phyloP scores from a whole-genome alignment of 2,329 filamentous ascomycete species.

The Anthostomella pinea region DNA sequence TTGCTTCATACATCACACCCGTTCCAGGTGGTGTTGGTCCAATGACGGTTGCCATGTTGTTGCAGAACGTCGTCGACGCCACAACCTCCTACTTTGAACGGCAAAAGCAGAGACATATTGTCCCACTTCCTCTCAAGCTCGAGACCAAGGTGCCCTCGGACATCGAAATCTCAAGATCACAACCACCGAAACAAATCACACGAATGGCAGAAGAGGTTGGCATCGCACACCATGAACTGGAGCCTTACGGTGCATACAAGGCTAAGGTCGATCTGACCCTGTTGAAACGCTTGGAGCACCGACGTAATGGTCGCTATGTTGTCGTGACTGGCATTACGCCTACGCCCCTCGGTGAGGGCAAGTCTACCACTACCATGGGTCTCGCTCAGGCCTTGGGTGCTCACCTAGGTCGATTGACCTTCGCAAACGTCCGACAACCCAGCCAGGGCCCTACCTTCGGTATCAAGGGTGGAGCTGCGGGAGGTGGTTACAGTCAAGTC shows the following conservation, averaged over 20 bases:
- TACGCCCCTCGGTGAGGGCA: conserved; percentile 93
- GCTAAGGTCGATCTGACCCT: conserved; percentile 87
- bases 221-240: conserved; percentile 82
- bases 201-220: conserved; percentile 82
- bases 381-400: conserved; percentile 89
- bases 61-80: conserved; percentile 91
- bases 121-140: conserved; percentile 79
- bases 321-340: conserved; percentile 95
- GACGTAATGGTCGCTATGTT: conserved; percentile 85
- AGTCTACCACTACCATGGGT: conserved; percentile 97
- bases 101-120: conserved; percentile 75
- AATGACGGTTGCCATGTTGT: conserved; percentile 98
- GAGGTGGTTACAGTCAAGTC: conserved; percentile 97
- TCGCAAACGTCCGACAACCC: conserved; percentile 95
- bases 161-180: conserved; percentile 84
- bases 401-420: conserved; percentile 81
- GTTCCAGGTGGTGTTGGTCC: conserved; percentile 96
- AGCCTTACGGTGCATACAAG: conserved; percentile 93
- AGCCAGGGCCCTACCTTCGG: conserved; percentile 97
- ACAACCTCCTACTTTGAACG: conserved; percentile 78
- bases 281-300: conserved; percentile 80
- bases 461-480: conserved; percentile 96
- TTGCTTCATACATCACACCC: conserved; percentile 91
- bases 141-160: conserved; percentile 86
- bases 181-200: conserved; percentile 89